Percentiles rank a stretch among this genome's conserved stretches.
These are phyloP conservation scores for Pontederia crassipes DNA, from an alignment of 176 grass and related monocot species.

Conservation along the genomic window DNA sequence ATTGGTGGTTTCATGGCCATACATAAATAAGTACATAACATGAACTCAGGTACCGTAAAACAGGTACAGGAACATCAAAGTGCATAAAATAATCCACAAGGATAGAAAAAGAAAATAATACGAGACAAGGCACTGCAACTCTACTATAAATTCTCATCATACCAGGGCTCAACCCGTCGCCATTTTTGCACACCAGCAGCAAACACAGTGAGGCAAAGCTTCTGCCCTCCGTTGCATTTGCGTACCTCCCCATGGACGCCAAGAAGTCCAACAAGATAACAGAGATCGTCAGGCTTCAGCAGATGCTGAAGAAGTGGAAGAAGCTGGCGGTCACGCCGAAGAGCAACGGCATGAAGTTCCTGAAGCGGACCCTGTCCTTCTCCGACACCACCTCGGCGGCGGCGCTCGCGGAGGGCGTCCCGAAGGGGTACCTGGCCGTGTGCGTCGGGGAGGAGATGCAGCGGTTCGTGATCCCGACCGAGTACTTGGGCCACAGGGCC, in stretches of 20 bases:
- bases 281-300: slow-evolving; percentile 8
- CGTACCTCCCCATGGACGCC: neutral
- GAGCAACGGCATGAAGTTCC: slow-evolving; percentile 10
- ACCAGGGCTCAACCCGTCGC: no score
- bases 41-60: no score
- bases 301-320: slow-evolving; percentile 22
- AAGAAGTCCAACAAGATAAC: slow-evolving; percentile 21
- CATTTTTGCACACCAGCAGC: no score
- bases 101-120: no score
- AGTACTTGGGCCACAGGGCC: slow-evolving; percentile 4
- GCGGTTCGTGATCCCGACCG: slow-evolving; percentile 15
- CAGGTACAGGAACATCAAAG: no score
- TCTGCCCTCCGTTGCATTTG: no score
- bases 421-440: slow-evolving; percentile 12
- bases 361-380: slow-evolving; percentile 14
- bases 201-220: no score
- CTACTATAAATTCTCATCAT: no score
- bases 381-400: neutral
- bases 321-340: slow-evolving; percentile 2
- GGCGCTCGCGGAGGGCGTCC: neutral
- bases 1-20: no score
- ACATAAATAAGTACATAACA: no score
- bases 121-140: no score
- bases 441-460: slow-evolving; percentile 8
- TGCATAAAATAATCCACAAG: no score